phyloP scores from a whole-genome alignment of 352 stramenopile genomes.

The Globisporangium spinosum region DNA sequence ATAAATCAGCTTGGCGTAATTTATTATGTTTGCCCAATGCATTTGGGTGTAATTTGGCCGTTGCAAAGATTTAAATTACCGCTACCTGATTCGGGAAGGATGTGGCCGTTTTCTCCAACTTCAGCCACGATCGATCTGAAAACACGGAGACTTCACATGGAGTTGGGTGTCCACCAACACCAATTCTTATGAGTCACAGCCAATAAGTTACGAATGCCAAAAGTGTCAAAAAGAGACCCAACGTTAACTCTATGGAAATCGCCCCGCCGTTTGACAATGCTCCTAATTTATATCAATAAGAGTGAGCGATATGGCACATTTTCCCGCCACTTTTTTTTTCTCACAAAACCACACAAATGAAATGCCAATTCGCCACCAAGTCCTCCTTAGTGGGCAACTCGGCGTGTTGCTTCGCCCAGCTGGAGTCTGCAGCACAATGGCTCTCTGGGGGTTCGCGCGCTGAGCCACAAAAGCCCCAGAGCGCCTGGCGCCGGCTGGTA shows the following conservation, averaged over 20 bases:
- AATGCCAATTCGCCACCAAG: neutral
- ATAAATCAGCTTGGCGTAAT: neutral
- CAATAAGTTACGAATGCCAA: too few species aligned
- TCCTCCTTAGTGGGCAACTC: neutral
- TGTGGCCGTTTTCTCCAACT: neutral
- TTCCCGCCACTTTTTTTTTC: too few species aligned
- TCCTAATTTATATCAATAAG: too few species aligned
- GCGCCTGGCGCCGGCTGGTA: neutral
- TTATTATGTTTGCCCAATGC: neutral
- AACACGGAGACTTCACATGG: too few species aligned
- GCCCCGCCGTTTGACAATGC: too few species aligned
- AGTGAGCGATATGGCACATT: too few species aligned
- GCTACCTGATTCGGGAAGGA: neutral
- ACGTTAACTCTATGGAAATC: too few species aligned
- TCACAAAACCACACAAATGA: neutral
- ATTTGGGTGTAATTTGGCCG: neutral
- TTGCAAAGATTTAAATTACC: neutral
- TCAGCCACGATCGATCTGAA: neutral
- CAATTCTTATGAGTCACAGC: too few species aligned
- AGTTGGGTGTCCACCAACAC: too few species aligned
- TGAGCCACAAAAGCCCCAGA: neutral
- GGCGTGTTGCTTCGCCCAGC: neutral
- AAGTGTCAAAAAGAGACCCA: too few species aligned
- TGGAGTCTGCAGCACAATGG: constrained; percentile 4
- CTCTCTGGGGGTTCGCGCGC: neutral